These are phyloP conservation scores for Geotrichum carabidarum DNA, from an alignment of 1,139 yeast species.

Conservation along the genomic window DNA sequence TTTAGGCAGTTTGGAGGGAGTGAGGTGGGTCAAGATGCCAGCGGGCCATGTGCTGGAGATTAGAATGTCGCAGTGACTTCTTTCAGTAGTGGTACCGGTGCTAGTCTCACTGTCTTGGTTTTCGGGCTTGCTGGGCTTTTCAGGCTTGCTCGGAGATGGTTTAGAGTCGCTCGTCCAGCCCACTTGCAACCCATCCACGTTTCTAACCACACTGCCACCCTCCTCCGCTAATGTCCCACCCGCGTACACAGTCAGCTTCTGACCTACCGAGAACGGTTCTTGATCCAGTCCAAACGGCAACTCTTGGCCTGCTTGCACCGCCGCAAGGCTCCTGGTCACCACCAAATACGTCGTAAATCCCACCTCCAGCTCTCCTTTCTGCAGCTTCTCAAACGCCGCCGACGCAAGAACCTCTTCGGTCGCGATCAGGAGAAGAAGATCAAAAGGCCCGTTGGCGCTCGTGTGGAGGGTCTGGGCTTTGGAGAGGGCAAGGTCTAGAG, in stretches of 20 bases:
- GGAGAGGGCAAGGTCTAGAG: conserved; percentile 17
- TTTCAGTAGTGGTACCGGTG: too few relatives aligned
- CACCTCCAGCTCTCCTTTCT: background rate
- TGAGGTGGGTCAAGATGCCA: background rate
- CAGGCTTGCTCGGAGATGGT: too few relatives aligned
- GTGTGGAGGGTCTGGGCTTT: conserved; percentile 25
- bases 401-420: background rate
- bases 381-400: background rate
- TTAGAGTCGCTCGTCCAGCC: background rate
- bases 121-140: too few relatives aligned
- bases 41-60: conserved; percentile 10
- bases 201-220: background rate
- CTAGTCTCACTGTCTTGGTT: too few relatives aligned
- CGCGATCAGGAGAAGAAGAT: conserved; percentile 21
- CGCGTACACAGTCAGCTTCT: background rate
- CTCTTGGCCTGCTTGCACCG: background rate
- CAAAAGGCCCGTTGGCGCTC: conserved; percentile 30
- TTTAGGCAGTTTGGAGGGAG: background rate
- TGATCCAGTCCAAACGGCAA: background rate
- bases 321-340: background rate
- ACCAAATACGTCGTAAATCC: conserved; percentile 2
- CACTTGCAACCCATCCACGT: background rate
- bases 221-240: background rate
- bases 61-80: too few relatives aligned
- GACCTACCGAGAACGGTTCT: background rate